Base-by-base conservation (phyloP, 495 filamentous ascomycete genomes). In the Annulohypoxylon nitens region DNA sequence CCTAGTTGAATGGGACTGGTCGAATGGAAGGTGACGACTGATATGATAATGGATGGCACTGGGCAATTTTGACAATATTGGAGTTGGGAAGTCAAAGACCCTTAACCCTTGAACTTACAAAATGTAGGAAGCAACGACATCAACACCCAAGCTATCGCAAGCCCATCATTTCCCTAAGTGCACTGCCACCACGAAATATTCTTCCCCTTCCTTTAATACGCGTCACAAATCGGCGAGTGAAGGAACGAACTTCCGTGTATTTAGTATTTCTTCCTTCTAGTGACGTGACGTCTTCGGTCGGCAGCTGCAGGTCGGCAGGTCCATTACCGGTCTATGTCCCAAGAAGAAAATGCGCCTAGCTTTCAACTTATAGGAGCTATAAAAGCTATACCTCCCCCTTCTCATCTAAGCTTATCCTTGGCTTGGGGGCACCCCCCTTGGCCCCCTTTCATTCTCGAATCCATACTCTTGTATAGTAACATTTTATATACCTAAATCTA, bases 181-280 rank as follows among this genome's bases (percentile, higher is more conserved):
- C 57, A 60, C 57, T n/a, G 57, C 57, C 57, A 60, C 57, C 37
- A 16, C 10, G 23, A 23, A 23, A 23, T 3, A 25, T 2, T 30
- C 39, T 18, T 18, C 39, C 20, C 26, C 26, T 54, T 26, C 50
- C 50, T n/a, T 58, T 50, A 55, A 63, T 51, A 48, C 67, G 60
- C 51, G 67, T 59, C 48, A 70, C 26, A n/a, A 45, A 30, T n/a
- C 11, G 36, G 48, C n/a, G 51, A 14, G 3, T 25, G 37, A 53
- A 67, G 18, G 7, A 57, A 14, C 10, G 30, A 3, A 34, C 20
- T 25, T 61, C 57, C 50, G 20, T 2, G 51, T 26, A 43, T 12
- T 3, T 14, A 43, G 12, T 43, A 33, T 34, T 6, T 50, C 47
- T 50, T 16, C 50, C 2, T 10, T 18, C 43, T 12, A 14, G 18